Evolutionary conservation across 768 basidiomycete genomes (phyloP).

Genomic region (Dictyophora rubrovolvata): DNA sequence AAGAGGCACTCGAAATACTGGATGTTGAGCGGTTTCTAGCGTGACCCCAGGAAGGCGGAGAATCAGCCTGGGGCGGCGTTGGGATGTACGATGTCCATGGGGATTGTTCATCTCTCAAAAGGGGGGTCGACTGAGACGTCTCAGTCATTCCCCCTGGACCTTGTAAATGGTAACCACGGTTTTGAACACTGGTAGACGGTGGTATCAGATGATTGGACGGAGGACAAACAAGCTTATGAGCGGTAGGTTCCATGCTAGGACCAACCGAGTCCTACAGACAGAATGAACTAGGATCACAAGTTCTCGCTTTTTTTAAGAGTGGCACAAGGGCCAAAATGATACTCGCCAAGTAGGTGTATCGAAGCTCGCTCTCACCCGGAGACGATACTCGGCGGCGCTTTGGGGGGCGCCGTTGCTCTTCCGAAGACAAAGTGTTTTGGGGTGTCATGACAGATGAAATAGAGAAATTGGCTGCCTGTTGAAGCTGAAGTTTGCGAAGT

Average conservation of each 20-base stretch:
- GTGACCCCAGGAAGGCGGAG: background rate
- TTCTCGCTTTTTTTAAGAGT: background rate
- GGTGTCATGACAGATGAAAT: background rate
- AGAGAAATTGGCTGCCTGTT: background rate
- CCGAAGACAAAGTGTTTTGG: background rate
- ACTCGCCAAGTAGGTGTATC: slow-evolving; percentile 8
- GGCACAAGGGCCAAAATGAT: background rate
- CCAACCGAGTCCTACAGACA: background rate
- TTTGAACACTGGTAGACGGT: background rate
- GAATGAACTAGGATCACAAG: slow-evolving; percentile 10
- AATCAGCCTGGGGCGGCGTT: background rate
- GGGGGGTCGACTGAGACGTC: background rate
- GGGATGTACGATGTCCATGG: background rate
- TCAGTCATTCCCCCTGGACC: background rate
- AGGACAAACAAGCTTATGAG: background rate
- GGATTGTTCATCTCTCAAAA: background rate
- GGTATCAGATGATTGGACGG: background rate
- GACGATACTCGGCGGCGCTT: slow-evolving; percentile 1
- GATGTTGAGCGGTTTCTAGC: background rate
- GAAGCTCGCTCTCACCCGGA: background rate
- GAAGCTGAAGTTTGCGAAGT: slow-evolving; percentile 5
- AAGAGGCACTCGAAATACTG: slow-evolving; percentile 2
- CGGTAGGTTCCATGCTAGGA: background rate
- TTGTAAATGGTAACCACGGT: background rate
- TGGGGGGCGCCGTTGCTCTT: background rate